Base-by-base conservation (phyloP, 768 basidiomycete genomes). In the Multifurca ochricompacta region DNA sequence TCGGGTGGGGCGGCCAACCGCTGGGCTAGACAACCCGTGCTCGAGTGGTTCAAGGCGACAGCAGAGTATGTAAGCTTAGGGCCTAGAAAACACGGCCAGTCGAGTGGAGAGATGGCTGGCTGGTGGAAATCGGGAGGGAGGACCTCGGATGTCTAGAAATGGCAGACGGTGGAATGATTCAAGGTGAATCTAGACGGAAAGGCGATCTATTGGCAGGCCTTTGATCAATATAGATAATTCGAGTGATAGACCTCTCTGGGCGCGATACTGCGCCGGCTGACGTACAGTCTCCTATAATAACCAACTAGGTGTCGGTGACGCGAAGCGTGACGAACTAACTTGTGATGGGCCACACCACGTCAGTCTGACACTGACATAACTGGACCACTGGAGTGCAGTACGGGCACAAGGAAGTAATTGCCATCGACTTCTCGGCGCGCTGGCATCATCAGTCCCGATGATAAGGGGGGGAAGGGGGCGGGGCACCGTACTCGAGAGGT, bases 1-100 rank as follows among this genome's bases (percentile, higher is more conserved):
- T 68, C 63, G 6, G 51, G 62, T 16, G 61, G 56, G 7, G 32
- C 58, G 2, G 67, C 67, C 9, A 65, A 69, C 34, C 71, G 87
- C 41, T 92, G 89, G 90, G 74, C 85, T 43, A 79, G 74, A 14
- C 71, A 74, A 56, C 90, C 90, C 7, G 82, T 85, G 4, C 65
- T 89, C 6, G 84, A 92, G 67, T 91, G 85, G 85, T 63, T 89
- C 44, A 75, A 72, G 56, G 74, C 85, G 30, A 72, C 78, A 25
- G 81, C 76, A 21, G 78, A 83, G 44, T 75, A 78, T 23, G 45
- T 85, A 25, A 68, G 75, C 14, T 69, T 69, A 36, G 68, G 72
- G 32, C 63, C 61, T 34, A 63, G 64, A 14, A 63, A 65, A 65
- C 65, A n/a, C 68, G 62, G 47, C 62, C 65, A 28, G 62, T 82